Conservation (phyloP, 2,329 filamentous ascomycete species). For the Penicillium sp. region DNA sequence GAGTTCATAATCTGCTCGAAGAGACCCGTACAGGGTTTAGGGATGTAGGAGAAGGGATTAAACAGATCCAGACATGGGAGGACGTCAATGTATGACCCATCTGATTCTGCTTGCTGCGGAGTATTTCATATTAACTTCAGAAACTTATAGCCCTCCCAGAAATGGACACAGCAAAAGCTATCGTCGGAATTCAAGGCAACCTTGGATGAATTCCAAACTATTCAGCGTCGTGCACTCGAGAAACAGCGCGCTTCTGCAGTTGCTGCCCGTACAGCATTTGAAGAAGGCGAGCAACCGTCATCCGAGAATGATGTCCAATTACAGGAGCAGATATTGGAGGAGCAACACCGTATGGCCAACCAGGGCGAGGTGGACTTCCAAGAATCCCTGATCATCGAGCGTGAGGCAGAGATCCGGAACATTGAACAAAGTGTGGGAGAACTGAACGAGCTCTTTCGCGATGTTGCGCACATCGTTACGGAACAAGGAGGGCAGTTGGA, state of each 20-base stretch:
- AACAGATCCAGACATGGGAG: conserved; percentile 84
- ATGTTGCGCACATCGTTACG: conserved; percentile 95
- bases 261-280: conserved; percentile 76
- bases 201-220: conserved; percentile 83
- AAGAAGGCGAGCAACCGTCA: conserved; percentile 46
- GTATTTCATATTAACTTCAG: conserved; percentile 11
- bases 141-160: conserved; percentile 73
- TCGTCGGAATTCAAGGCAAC: conserved; percentile 89
- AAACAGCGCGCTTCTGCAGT: conserved; percentile 85
- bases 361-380: conserved; percentile 98
- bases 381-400: conserved; percentile 90
- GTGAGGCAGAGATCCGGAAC: conserved; percentile 93
- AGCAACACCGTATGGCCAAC: conserved; percentile 75
- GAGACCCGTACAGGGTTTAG: conserved; percentile 85
- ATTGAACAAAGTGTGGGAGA: conserved; percentile 96
- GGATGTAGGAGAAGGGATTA: conserved; percentile 87
- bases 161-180: conserved; percentile 93
- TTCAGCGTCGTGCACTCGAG: conserved; percentile 88
- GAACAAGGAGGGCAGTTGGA: conserved; percentile 90
- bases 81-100: conserved; percentile 66
- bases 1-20: conserved; percentile 82
- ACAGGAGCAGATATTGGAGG: conserved; percentile 67
- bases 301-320: conserved; percentile 49
- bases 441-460: conserved; percentile 92
- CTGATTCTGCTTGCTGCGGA: not conserved